phyloP scores from a whole-genome alignment of 2,329 filamentous ascomycete genomes.

The Fusarium stilboides region DNA sequence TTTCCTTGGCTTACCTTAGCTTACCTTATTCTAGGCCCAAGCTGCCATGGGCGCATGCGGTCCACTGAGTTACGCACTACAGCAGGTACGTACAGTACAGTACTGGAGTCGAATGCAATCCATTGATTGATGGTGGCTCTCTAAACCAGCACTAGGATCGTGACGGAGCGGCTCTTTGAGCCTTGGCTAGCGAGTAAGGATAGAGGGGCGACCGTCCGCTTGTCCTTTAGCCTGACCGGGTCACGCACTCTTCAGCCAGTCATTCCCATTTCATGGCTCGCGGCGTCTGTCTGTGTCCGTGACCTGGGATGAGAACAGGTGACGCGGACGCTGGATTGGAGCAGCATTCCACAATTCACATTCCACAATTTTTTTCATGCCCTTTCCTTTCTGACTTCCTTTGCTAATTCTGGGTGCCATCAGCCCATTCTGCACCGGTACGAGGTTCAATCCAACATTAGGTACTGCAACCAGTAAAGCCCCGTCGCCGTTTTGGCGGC shows the following conservation, averaged over 20 bases:
- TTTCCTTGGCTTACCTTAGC: constrained; percentile 17
- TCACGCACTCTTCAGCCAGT: constrained; percentile 46
- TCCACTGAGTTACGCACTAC: constrained; percentile 18
- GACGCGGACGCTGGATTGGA: constrained; percentile 42
- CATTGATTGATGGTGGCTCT: constrained; percentile 31
- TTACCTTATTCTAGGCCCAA: constrained; percentile 3
- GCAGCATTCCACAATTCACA: constrained; percentile 34
- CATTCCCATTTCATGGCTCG: constrained; percentile 42
- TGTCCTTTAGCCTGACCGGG: constrained; percentile 42
- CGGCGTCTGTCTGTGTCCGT: constrained; percentile 24
- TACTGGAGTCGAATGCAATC: constrained; percentile 1
- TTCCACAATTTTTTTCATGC: constrained; percentile 29
- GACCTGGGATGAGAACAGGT: constrained; percentile 41
- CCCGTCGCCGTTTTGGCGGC: constrained; percentile 24
- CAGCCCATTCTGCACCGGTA: constrained; percentile 45
- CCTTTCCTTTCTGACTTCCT: constrained; percentile 12
- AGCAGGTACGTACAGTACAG: constrained; percentile 30
- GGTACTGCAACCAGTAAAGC: constrained; percentile 26
- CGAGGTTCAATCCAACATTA: constrained; percentile 28
- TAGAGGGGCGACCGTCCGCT: constrained; percentile 38
- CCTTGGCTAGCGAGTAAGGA: constrained; percentile 45
- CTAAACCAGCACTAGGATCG: constrained; percentile 50
- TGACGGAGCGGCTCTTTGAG: constrained; percentile 50
- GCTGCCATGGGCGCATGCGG: constrained; percentile 13
- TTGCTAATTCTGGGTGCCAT: constrained; percentile 20